Percentiles rank a stretch among this genome's conserved stretches.
phyloP scores from a whole-genome alignment of 1,284 basidiomycete species.

The Rhodotorula sp. region DNA sequence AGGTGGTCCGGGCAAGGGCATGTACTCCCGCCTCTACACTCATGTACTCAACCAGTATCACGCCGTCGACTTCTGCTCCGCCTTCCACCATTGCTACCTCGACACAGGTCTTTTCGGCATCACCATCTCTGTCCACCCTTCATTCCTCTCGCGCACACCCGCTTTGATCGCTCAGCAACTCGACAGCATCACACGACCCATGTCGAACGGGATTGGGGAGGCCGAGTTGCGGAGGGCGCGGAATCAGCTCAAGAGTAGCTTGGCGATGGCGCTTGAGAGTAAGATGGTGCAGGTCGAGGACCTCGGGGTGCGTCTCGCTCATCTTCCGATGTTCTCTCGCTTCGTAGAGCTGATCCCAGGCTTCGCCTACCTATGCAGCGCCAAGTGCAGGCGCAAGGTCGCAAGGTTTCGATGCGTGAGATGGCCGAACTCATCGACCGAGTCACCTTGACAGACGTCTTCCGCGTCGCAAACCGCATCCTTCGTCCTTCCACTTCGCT shows the following conservation, averaged over 20 bases:
- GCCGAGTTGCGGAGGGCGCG: constrained; percentile 80
- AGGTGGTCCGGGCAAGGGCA: constrained; percentile 96
- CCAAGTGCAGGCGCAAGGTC: constrained; percentile 85
- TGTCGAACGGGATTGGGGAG: constrained; percentile 56
- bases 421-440: constrained; percentile 88
- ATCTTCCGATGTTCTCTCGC: not conserved
- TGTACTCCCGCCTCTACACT: constrained; percentile 98
- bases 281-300: constrained; percentile 86
- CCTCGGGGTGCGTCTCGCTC: constrained; percentile 67
- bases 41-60: constrained; percentile 93
- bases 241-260: constrained; percentile 89
- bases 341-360: not conserved
- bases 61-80: constrained; percentile 92
- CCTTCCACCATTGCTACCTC: constrained; percentile 96
- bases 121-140: constrained; percentile 80
- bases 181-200: constrained; percentile 52
- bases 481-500: constrained; percentile 50
- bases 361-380: constrained; percentile 30
- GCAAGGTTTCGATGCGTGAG: constrained; percentile 80
- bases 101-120: constrained; percentile 94
- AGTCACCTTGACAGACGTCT: constrained; percentile 68
- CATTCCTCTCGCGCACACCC: constrained; percentile 52
- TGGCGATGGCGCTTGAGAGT: constrained; percentile 96
- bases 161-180: constrained; percentile 79
- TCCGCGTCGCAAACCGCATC: constrained; percentile 69